Evolutionary conservation across 148 eudicot species (phyloP).

Genomic region (Selenicereus undatus): DNA sequence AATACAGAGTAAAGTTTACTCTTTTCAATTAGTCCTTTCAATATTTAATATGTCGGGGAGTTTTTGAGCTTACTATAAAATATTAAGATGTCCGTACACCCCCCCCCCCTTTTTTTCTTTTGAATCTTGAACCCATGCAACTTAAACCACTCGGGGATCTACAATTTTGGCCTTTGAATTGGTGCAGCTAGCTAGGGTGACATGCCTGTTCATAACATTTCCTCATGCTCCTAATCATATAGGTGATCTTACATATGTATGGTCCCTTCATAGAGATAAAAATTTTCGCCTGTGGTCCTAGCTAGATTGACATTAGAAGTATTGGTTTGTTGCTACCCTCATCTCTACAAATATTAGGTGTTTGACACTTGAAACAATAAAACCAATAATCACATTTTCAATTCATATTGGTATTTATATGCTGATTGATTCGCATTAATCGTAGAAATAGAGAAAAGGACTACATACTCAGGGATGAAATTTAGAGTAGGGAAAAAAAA

Average conservation of each 20-base stretch:
- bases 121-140: constrained; percentile 43
- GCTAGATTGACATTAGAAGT: too few relatives aligned
- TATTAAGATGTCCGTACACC: constrained; percentile 45
- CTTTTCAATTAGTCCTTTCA: constrained; percentile 23
- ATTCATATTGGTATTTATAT: too few relatives aligned
- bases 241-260: not conserved
- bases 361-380: too few relatives aligned
- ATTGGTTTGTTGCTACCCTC: too few relatives aligned
- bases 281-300: not conserved
- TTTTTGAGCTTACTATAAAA: constrained; percentile 15
- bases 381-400: too few relatives aligned
- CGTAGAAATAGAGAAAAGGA: too few relatives aligned
- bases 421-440: too few relatives aligned
- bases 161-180: constrained; percentile 42
- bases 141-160: constrained; percentile 71
- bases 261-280: not conserved
- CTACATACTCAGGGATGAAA: too few relatives aligned
- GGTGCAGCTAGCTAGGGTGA: constrained; percentile 11
- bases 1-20: constrained; percentile 3
- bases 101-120: too few relatives aligned
- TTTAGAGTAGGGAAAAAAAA: too few relatives aligned
- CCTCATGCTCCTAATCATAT: not conserved
- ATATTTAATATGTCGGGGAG: constrained; percentile 48
- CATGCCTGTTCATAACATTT: not conserved
- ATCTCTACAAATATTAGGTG: too few relatives aligned